Evolutionary conservation across 1,284 basidiomycete genomes (phyloP).

Genomic region (Sanguinoderma infundibulare): DNA sequence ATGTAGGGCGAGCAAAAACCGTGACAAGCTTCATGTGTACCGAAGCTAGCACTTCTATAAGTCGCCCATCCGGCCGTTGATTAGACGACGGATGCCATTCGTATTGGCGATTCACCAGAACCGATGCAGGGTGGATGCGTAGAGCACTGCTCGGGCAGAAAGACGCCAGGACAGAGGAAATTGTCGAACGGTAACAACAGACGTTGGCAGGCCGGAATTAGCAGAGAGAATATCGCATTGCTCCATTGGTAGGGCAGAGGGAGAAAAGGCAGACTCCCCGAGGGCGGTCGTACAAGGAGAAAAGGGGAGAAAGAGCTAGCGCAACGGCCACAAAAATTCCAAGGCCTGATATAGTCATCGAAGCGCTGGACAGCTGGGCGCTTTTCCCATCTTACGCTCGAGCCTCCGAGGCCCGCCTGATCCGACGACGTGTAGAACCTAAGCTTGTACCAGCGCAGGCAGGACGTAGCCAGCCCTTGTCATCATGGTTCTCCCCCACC

Average conservation of each 20-base stretch:
- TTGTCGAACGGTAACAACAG: background rate
- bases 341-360: too few relatives aligned
- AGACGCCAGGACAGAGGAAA: conserved; percentile 26
- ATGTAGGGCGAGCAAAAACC: conserved; percentile 33
- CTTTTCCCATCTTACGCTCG: too few relatives aligned
- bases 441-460: background rate
- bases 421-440: background rate
- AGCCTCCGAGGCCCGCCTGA: too few relatives aligned
- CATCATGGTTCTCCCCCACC: conserved; percentile 57
- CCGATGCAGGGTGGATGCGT: conserved; percentile 39
- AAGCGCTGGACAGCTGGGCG: too few relatives aligned
- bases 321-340: too few relatives aligned
- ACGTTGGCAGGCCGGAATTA: background rate
- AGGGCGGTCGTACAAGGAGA: too few relatives aligned
- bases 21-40: conserved; percentile 28
- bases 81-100: conserved; percentile 31
- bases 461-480: background rate
- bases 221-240: background rate
- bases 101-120: conserved; percentile 39
- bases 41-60: conserved; percentile 31
- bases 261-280: too few relatives aligned
- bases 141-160: conserved; percentile 39
- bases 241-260: too few relatives aligned
- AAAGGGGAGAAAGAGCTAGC: too few relatives aligned
- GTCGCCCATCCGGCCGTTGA: conserved; percentile 33